A percentile compares a stretch with the other conserved stretches of the same genome.
Conservation (phyloP, 495 filamentous ascomycete species). For the Tirmania nivea region DNA sequence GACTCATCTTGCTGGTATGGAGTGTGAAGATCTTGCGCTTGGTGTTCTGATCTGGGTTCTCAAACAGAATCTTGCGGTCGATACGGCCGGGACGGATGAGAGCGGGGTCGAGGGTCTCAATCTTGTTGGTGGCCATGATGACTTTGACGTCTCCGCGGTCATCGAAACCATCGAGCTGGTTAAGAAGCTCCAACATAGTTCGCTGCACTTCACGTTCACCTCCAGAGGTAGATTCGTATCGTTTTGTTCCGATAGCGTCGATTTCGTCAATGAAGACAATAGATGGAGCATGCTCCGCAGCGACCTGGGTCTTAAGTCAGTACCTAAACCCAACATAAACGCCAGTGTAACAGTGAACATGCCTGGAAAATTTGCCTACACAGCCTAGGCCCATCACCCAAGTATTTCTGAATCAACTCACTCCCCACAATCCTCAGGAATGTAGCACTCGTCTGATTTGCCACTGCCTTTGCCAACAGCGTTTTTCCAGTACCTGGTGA, state of each 20-base stretch:
- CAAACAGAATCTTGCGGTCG: slow-evolving; percentile 96
- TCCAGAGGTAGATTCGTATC: slow-evolving; percentile 91
- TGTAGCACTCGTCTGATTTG: slow-evolving; percentile 94
- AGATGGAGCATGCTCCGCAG: slow-evolving; percentile 84
- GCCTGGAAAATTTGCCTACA: slow-evolving; percentile 88
- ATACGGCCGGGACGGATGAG: slow-evolving; percentile 95
- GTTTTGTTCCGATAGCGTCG: slow-evolving; percentile 96
- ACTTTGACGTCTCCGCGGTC: slow-evolving; percentile 98
- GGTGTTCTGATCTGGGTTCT: slow-evolving; percentile 97
- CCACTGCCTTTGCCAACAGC: slow-evolving; percentile 87
- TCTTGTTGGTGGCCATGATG: slow-evolving; percentile 99
- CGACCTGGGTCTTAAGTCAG: slow-evolving; percentile 27
- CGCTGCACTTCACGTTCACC: slow-evolving; percentile 95
- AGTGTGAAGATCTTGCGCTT: slow-evolving; percentile 99
- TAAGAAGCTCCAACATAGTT: slow-evolving; percentile 96
- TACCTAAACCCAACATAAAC: slow-evolving; percentile 4
- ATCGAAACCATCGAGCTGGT: slow-evolving; percentile 97
- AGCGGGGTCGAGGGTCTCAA: slow-evolving; percentile 89
- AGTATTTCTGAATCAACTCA: slow-evolving; percentile 97
- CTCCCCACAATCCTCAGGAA: slow-evolving; percentile 96
- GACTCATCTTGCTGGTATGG: slow-evolving; percentile 98
- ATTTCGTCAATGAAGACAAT: slow-evolving; percentile 99
- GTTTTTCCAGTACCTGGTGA: slow-evolving; percentile 96
- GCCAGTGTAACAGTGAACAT: slow-evolving; percentile 12
- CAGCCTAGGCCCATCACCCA: slow-evolving; percentile 84